Conservation (phyloP, 2,329 filamentous ascomycete genomes). For the Coniochaeta ligniaria region DNA sequence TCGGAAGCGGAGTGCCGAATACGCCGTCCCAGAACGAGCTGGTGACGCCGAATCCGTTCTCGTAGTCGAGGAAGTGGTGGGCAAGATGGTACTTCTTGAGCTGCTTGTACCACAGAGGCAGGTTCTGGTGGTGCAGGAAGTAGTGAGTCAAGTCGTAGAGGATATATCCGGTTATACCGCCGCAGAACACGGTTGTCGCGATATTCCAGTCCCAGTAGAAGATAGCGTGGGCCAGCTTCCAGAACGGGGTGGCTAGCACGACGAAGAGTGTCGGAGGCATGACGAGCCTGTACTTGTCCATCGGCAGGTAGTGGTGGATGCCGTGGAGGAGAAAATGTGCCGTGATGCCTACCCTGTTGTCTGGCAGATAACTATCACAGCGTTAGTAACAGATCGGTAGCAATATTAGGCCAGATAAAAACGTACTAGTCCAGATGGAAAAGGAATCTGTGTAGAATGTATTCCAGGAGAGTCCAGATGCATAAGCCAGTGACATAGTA, state of each 20-base stretch:
- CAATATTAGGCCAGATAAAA: background rate
- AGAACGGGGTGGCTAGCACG: constrained; percentile 80
- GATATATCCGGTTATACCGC: constrained; percentile 90
- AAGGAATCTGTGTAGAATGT: constrained; percentile 78
- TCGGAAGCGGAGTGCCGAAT: constrained; percentile 75
- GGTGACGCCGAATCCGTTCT: constrained; percentile 95
- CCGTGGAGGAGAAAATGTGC: constrained; percentile 91
- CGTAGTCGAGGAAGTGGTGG: constrained; percentile 96
- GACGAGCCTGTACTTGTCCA: constrained; percentile 94
- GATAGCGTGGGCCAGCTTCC: constrained; percentile 76
- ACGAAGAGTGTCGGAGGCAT: constrained; percentile 92
- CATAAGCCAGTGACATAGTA: constrained; percentile 67
- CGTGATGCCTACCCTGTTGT: constrained; percentile 82
- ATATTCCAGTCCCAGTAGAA: constrained; percentile 83
- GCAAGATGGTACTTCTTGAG: constrained; percentile 97
- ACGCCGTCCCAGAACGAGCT: constrained; percentile 92
- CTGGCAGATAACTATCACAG: constrained; percentile 65
- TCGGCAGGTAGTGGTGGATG: constrained; percentile 97
- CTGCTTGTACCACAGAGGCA: constrained; percentile 81
- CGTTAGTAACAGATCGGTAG: background rate
- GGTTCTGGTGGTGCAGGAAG: constrained; percentile 92
- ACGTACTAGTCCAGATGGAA: constrained; percentile 91
- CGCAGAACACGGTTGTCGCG: constrained; percentile 72
- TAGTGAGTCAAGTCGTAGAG: constrained; percentile 98
- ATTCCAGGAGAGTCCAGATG: constrained; percentile 88